These are phyloP conservation scores for Luffa aegyptiaca DNA, from an alignment of 306 rosid genomes.

Conservation along the genomic window DNA sequence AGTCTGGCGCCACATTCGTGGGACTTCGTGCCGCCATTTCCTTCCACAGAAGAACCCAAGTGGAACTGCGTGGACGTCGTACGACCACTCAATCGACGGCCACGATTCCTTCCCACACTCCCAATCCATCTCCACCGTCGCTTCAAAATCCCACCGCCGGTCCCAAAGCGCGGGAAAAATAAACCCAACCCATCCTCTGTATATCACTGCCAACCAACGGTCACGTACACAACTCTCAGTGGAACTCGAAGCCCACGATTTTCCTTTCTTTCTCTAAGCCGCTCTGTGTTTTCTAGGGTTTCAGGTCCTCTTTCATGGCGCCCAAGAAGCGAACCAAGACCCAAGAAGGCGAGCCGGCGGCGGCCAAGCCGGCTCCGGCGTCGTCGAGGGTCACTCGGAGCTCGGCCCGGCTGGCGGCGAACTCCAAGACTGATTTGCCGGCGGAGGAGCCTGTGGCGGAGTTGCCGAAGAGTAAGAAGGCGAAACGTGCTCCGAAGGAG, in stretches of 20 bases:
- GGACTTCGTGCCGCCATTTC: conserved; percentile 9
- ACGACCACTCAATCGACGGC: background rate
- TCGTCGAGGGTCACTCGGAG: conserved; percentile 19
- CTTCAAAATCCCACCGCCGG: conserved; percentile 2
- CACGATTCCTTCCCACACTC: background rate
- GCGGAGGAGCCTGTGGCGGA: background rate
- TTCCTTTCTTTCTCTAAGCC: background rate
- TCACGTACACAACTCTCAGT: background rate
- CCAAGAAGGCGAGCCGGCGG: conserved; percentile 9
- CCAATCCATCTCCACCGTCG: conserved; percentile 14
- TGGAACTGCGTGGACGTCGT: conserved; percentile 1
- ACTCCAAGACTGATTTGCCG: background rate
- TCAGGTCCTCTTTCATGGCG: conserved; percentile 21
- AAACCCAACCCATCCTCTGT: background rate
- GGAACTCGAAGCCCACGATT: background rate
- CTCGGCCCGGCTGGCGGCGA: conserved; percentile 14
- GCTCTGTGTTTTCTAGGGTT: background rate
- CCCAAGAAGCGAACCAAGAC: conserved; percentile 24
- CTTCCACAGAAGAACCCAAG: background rate
- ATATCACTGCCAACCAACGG: conserved; percentile 2
- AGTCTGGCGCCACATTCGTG: background rate
- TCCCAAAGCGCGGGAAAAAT: conserved; percentile 20
- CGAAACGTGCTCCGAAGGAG: background rate
- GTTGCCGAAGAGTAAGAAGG: conserved; percentile 11
- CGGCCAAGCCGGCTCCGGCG: conserved; percentile 3